phyloP scores from a whole-genome alignment of 805 yeast genomes.

The Pichia paraexigua region DNA sequence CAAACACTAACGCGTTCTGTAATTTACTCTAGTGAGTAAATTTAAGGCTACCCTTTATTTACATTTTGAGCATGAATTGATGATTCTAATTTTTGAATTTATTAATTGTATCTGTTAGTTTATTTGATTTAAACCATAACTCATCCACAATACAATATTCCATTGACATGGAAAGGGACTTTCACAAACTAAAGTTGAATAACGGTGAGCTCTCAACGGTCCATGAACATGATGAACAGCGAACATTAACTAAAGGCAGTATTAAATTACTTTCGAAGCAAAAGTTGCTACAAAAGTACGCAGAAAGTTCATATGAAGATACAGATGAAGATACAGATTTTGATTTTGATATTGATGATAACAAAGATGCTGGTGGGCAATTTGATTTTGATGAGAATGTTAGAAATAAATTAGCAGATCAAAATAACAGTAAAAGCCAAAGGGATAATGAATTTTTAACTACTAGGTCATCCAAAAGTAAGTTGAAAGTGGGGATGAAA shows the following conservation, averaged over 20 bases:
- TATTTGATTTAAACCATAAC: too few relatives aligned
- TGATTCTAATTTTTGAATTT: neutral
- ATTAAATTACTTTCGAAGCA: conserved; percentile 9
- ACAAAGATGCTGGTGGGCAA: neutral
- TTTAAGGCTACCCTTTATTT: neutral
- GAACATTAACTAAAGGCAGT: conserved; percentile 20
- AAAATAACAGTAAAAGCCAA: neutral
- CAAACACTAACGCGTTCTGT: neutral
- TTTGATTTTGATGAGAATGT: conserved; percentile 4
- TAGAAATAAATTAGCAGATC: neutral
- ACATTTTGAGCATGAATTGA: neutral
- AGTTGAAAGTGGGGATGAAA: neutral
- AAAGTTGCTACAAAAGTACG: neutral
- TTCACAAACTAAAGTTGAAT: neutral
- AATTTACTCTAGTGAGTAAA: neutral
- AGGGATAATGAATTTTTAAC: neutral
- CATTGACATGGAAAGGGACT: neutral
- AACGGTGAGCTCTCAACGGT: conserved; percentile 18
- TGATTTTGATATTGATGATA: neutral
- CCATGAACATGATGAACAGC: conserved; percentile 17
- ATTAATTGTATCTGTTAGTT: neutral
- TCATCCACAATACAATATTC: neutral
- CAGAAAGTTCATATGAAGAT: neutral
- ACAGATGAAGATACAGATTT: conserved; percentile 1
- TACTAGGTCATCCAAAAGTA: neutral